These are phyloP conservation scores for Trichoderma sp. DNA, from an alignment of 2,329 filamentous ascomycete species.

Conservation along the genomic window DNA sequence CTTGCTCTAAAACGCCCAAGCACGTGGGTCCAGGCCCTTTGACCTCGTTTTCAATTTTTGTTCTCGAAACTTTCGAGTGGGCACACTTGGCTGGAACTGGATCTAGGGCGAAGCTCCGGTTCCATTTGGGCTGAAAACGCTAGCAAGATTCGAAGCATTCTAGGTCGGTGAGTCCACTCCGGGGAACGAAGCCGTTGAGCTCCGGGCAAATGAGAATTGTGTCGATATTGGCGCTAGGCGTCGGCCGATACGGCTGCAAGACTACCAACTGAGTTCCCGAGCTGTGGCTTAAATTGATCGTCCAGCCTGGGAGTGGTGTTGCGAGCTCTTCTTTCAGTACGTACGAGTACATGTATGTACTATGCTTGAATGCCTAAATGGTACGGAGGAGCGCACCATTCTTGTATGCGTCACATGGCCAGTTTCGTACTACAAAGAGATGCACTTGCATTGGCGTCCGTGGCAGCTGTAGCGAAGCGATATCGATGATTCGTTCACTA, in stretches of 20 bases:
- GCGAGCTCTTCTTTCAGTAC: neutral
- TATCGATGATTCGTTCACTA: neutral
- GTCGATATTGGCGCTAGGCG: constrained; percentile 17
- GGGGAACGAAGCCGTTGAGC: constrained; percentile 14
- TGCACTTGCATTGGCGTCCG: neutral
- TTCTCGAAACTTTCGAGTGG: constrained; percentile 18
- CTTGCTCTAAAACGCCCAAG: neutral
- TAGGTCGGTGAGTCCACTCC: constrained; percentile 3
- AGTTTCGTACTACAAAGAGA: neutral
- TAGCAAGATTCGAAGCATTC: constrained; percentile 12
- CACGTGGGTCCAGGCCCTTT: neutral
- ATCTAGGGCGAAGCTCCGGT: neutral
- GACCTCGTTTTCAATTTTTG: neutral
- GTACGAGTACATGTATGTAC: neutral
- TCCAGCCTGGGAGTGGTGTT: neutral
- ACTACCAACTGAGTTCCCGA: neutral
- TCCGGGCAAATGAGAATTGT: constrained; percentile 18
- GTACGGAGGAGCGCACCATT: neutral
- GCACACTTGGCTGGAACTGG: constrained; percentile 4
- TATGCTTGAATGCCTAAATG: constrained; percentile 2
- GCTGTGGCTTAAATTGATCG: constrained; percentile 10
- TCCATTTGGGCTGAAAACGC: constrained; percentile 13
- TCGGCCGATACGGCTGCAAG: constrained; percentile 13
- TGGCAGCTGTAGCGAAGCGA: neutral
- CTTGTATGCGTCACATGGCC: constrained; percentile 7